A percentile compares a stretch with the other conserved stretches of the same genome.
Conservation (phyloP, 179 eudicot species). For the Corrigiola litoralis region DNA sequence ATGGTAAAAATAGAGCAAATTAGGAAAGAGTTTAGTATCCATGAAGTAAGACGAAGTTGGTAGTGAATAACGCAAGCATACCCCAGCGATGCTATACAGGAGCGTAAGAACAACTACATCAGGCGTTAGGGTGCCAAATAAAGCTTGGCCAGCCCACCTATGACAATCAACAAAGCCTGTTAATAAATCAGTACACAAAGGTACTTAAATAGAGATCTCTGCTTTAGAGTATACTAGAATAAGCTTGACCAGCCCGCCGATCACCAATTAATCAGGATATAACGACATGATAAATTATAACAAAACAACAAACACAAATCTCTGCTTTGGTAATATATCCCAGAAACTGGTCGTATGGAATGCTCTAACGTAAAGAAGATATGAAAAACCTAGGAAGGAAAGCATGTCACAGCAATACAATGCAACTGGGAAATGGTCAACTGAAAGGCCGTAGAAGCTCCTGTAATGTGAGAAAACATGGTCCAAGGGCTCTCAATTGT, state of each 20-base stretch:
- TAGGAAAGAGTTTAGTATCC: background rate
- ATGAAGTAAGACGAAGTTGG: background rate
- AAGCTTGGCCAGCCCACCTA: constrained; percentile 99
- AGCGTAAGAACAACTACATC: constrained; percentile 86
- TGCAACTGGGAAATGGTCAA: background rate
- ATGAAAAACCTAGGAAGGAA: background rate
- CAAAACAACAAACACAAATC: no score
- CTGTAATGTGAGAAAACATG: background rate
- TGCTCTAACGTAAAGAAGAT: no score
- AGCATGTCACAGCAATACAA: background rate
- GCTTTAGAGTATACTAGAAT: background rate
- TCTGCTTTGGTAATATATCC: no score
- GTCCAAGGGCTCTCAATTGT: background rate
- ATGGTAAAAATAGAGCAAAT: background rate
- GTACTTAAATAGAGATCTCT: background rate
- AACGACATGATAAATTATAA: no score
- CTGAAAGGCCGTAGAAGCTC: no score
- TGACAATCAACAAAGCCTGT: background rate
- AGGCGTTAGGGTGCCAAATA: constrained; percentile 91
- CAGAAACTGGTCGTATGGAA: no score
- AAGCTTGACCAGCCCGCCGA: no score
- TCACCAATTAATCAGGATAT: no score
- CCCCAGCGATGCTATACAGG: constrained; percentile 94
- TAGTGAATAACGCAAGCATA: constrained; percentile 26
- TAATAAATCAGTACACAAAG: background rate